phyloP scores from a whole-genome alignment of 805 yeast genomes.

The Yamadazyma philogaea region DNA sequence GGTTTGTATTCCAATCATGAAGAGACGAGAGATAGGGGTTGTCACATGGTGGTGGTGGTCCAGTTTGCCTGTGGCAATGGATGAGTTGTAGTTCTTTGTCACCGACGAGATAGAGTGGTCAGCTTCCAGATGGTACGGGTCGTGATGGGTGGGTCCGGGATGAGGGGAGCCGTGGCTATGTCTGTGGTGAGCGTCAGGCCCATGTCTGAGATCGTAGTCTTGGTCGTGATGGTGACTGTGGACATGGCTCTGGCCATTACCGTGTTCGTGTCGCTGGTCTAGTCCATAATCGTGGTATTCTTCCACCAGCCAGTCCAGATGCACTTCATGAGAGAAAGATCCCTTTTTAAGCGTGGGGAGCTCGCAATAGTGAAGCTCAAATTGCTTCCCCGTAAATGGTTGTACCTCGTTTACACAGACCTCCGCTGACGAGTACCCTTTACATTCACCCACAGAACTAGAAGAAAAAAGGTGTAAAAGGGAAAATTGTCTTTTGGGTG shows the following conservation, averaged over 20 bases:
- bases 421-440: slow-evolving; percentile 47
- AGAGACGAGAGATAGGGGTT: slow-evolving; percentile 71
- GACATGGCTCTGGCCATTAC: not conserved
- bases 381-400: not conserved
- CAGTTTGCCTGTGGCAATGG: not conserved
- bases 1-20: slow-evolving; percentile 88
- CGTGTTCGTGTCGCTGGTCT: not conserved
- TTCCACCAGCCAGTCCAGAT: slow-evolving; percentile 6
- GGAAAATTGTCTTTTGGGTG: slow-evolving; percentile 2
- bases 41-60: slow-evolving; percentile 75
- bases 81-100: not conserved
- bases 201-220: not conserved
- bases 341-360: slow-evolving; percentile 22
- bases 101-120: not conserved
- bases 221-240: not conserved
- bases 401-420: slow-evolving; percentile 18
- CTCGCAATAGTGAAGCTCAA: slow-evolving; percentile 35
- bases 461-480: slow-evolving; percentile 6
- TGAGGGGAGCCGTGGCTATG: no score
- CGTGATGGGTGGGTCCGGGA: no score
- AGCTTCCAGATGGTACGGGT: not conserved
- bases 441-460: slow-evolving; percentile 41
- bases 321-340: slow-evolving; percentile 3
- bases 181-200: not conserved
- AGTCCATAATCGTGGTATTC: not conserved